Evolutionary conservation across 805 yeast genomes (phyloP), one percentile per base, ranked within the genome.

Genomic region (Yarrowia yakushimensis): DNA sequence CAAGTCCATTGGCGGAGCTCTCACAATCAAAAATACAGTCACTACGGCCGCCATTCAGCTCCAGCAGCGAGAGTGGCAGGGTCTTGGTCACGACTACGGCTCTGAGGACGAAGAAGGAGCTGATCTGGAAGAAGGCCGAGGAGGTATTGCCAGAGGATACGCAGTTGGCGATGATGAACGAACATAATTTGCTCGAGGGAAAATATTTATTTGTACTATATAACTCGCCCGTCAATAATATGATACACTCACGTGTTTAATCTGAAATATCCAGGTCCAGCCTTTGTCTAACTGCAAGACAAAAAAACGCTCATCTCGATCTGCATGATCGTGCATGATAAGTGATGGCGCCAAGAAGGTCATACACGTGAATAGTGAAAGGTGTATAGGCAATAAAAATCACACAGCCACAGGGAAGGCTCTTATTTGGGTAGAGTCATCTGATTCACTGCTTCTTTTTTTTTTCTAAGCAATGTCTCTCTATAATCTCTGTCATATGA

Each of bases 91-190:
- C 64, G 97, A 93, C 70, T 90, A 79, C 74, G 67, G 69, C 9
- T 74, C 71, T 2, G 76, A 74, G 9, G 77, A 74, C 1, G 78
- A 73, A 7, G 83, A 81, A n/a, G 97, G 96, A 39, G 96, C 97
- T 0, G 72, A 79, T 0, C 80, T 90, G 0, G 96, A 91, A 70
- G 85, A 86, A 66, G 99, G 99, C 1, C 78, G 86, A 50, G 78
- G 82, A 2, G 99, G 99, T 39, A 83, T 93, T 63, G 99, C 99
- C 1, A 79, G 98, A 67, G 96, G 94, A 2, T 94, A 93, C 69
- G 36, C 54, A 7, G 69, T 66, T 9, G 63, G 57, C 4, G 67
- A 63, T 3, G 48, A 42, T 11, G 65, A 43, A 18, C 28, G 30
- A 11, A 34, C 55, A 5, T 43, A 22, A 31, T 25, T 17, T 8